These are phyloP conservation scores for Suhomyces terraborum DNA, from an alignment of 1,139 yeast genomes.

Conservation along the genomic window DNA sequence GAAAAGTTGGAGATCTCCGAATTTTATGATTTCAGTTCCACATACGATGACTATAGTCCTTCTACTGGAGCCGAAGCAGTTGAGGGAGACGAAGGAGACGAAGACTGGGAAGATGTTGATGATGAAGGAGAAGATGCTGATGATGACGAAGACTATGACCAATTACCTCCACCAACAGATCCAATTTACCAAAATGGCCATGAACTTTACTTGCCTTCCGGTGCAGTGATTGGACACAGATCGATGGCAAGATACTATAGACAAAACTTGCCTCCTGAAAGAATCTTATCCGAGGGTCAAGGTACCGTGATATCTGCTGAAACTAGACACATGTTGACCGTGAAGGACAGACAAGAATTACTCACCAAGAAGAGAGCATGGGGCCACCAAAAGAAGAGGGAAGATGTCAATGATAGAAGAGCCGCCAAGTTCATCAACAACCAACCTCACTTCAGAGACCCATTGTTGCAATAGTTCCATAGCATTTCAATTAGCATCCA, in stretches of 20 bases:
- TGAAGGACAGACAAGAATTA: slow-evolving; percentile 54
- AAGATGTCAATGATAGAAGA: slow-evolving; percentile 72
- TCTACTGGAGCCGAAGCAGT: slow-evolving; percentile 3
- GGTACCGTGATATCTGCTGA: slow-evolving; percentile 95
- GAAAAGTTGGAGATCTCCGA: slow-evolving; percentile 80
- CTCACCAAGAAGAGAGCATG: slow-evolving; percentile 74
- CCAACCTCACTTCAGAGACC: slow-evolving; percentile 93
- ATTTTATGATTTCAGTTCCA: slow-evolving; percentile 80
- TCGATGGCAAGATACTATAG: slow-evolving; percentile 83
- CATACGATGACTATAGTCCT: slow-evolving; percentile 46
- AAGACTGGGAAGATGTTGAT: slow-evolving; percentile 21
- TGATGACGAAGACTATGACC: slow-evolving; percentile 43
- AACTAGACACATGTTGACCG: slow-evolving; percentile 65
- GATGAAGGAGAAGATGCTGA: slow-evolving; percentile 23
- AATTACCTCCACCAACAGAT: slow-evolving; percentile 28
- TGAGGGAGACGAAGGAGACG: slow-evolving; percentile 25
- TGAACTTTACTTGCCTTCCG: slow-evolving; percentile 84
- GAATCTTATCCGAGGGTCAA: slow-evolving; percentile 79
- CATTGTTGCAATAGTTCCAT: slow-evolving; percentile 64
- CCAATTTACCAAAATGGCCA: slow-evolving; percentile 58
- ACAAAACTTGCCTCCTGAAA: slow-evolving; percentile 73
- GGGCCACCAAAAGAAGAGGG: slow-evolving; percentile 68
- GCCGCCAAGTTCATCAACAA: slow-evolving; percentile 79
- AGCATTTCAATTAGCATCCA: slow-evolving; percentile 2
- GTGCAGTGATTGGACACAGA: slow-evolving; percentile 87